These are phyloP conservation scores for Candida wancherniae DNA, from an alignment of 805 yeast species.

Conservation along the genomic window DNA sequence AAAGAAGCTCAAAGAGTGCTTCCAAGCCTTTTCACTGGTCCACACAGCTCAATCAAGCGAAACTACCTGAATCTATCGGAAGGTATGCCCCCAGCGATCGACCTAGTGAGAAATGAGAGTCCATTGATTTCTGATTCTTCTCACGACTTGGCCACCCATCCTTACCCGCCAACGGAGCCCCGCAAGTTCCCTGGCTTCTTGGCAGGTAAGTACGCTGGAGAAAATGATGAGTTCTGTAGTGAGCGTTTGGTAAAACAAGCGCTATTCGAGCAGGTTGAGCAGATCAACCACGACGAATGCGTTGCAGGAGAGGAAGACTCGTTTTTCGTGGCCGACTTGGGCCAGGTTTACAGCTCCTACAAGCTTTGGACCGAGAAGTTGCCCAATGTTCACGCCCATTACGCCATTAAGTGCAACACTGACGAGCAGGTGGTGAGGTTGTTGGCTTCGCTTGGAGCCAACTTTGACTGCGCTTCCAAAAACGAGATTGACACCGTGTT, in stretches of 20 bases:
- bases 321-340: constrained; percentile 83
- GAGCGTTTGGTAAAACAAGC: constrained; percentile 23
- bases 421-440: constrained; percentile 53
- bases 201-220: no score
- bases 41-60: no score
- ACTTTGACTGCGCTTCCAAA: constrained; percentile 92
- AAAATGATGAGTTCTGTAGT: no score
- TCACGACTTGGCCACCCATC: no score
- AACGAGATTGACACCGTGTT: constrained; percentile 71
- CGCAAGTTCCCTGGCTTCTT: no score
- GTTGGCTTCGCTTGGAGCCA: constrained; percentile 60
- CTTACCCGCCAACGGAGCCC: no score
- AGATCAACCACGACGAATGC: constrained; percentile 54
- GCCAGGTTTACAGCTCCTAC: constrained; percentile 59
- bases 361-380: constrained; percentile 58
- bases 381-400: constrained; percentile 79
- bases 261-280: constrained; percentile 33
- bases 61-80: no score
- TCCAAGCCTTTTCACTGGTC: no score
- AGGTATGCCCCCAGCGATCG: no score
- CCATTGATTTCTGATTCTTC: no score
- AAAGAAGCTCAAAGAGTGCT: no score
- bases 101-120: no score
- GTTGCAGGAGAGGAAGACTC: constrained; percentile 78
- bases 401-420: constrained; percentile 94